phyloP scores from a whole-genome alignment of 768 basidiomycete genomes.

The Hygrophorus pudorinus region DNA sequence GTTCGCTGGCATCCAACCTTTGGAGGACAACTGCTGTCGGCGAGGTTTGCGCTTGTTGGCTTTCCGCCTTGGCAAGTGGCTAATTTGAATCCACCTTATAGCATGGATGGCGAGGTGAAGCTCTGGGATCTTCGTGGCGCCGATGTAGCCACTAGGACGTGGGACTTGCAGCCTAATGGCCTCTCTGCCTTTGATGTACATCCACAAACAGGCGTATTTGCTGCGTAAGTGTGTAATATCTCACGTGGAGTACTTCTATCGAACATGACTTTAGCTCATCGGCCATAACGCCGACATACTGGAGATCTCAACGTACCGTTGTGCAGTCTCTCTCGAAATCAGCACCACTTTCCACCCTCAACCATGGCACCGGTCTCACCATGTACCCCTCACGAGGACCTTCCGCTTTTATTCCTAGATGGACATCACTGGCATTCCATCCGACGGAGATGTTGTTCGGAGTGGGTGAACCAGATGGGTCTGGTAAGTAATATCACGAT shows the following conservation, averaged over 20 bases:
- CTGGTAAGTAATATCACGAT: conserved; percentile 25
- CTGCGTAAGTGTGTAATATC: conserved; percentile 48
- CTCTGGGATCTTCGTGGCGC: conserved; percentile 80
- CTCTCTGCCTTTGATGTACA: conserved; percentile 85
- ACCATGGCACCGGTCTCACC: conserved; percentile 44
- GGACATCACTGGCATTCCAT: conserved; percentile 67
- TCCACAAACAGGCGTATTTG: conserved; percentile 72
- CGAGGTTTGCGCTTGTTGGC: conserved; percentile 47
- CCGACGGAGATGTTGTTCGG: conserved; percentile 81
- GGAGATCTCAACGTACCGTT: conserved; percentile 54
- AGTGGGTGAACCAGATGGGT: conserved; percentile 64
- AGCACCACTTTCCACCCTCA: conserved; percentile 32
- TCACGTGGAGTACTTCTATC: not conserved
- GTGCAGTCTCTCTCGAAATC: conserved; percentile 46
- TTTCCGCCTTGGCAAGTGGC: not conserved
- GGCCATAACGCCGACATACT: conserved; percentile 46
- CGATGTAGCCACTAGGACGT: conserved; percentile 47
- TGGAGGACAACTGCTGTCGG: conserved; percentile 68
- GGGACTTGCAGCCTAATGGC: conserved; percentile 61
- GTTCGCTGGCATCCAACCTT: conserved; percentile 74
- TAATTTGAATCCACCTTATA: conserved; percentile 19
- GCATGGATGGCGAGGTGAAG: conserved; percentile 82
- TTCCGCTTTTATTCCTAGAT: conserved; percentile 51
- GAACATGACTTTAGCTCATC: conserved; percentile 35
- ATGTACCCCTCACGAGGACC: conserved; percentile 46